phyloP scores from a whole-genome alignment of 2,329 filamentous ascomycete species.

The Penicillium sp. region DNA sequence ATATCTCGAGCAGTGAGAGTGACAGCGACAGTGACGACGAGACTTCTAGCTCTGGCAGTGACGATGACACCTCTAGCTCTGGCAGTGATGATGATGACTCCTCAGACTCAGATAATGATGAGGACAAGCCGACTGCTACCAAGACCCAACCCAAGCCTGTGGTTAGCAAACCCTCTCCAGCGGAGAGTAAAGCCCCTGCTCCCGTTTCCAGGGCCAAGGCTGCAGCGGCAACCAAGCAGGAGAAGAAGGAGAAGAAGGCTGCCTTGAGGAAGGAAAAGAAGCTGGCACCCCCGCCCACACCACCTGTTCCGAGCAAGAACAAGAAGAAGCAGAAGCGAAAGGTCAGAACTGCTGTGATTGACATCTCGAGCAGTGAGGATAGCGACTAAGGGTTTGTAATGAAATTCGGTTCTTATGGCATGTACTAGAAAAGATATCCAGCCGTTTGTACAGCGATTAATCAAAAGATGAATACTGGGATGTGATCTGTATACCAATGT shows the following conservation, averaged over 20 bases:
- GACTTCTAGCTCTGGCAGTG: conserved; percentile 15
- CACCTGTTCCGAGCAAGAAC: conserved; percentile 15
- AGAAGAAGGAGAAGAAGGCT: conserved; percentile 6
- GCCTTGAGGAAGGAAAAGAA: conserved; percentile 9
- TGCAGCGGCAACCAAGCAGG: background rate
- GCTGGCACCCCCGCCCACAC: conserved; percentile 2
- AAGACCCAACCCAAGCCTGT: background rate
- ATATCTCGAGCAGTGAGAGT: conserved; percentile 42
- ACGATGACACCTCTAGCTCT: conserved; percentile 13
- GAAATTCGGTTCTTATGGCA: background rate
- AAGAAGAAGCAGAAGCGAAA: conserved; percentile 29
- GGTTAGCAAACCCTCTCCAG: background rate
- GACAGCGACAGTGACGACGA: conserved; percentile 17
- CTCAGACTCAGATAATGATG: conserved; percentile 8
- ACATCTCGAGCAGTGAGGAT: conserved; percentile 29
- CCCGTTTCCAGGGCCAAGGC: conserved; percentile 7
- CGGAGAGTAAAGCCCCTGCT: background rate
- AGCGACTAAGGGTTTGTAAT: conserved; percentile 16
- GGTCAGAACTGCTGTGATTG: conserved; percentile 21
- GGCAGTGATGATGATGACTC: conserved; percentile 12
- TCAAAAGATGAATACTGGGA: background rate
- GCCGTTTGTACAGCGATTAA: conserved; percentile 1
- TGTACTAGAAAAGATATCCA: background rate
- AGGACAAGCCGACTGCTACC: background rate
- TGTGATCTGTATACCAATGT: background rate